These are phyloP conservation scores for Lachnellula arida DNA, from an alignment of 2,329 filamentous ascomycete genomes.

Conservation along the genomic window DNA sequence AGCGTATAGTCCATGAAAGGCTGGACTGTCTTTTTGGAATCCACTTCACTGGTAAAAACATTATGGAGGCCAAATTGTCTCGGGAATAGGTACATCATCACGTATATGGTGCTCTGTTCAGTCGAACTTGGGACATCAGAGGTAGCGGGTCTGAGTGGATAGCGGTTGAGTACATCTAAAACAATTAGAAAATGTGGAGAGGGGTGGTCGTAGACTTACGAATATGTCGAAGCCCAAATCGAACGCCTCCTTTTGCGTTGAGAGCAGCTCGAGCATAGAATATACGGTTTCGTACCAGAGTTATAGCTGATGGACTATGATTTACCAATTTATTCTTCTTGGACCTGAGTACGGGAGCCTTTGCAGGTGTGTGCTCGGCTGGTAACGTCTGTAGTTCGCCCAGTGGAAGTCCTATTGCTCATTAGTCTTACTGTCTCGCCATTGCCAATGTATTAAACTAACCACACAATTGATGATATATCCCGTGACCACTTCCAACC, in stretches of 20 bases:
- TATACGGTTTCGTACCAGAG: constrained; percentile 77
- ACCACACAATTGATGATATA: constrained; percentile 79
- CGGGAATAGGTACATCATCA: constrained; percentile 93
- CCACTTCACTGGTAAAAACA: constrained; percentile 71
- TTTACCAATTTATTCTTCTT: neutral
- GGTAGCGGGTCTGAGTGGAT: constrained; percentile 31
- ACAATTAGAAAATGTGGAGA: constrained; percentile 17
- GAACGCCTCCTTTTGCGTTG: constrained; percentile 61
- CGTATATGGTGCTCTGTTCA: constrained; percentile 57
- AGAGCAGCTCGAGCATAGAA: constrained; percentile 74
- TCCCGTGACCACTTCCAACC: constrained; percentile 54
- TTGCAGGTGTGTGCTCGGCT: neutral
- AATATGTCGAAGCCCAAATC: constrained; percentile 73
- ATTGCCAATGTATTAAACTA: constrained; percentile 23
- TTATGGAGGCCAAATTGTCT: constrained; percentile 87
- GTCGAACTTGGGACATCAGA: constrained; percentile 12
- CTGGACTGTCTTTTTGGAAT: constrained; percentile 63
- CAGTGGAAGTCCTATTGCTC: constrained; percentile 24
- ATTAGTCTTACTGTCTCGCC: constrained; percentile 10
- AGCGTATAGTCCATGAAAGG: constrained; percentile 79
- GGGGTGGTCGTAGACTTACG: constrained; percentile 51
- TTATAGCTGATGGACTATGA: constrained; percentile 52
- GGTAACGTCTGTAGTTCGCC: constrained; percentile 25
- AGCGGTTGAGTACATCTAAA: constrained; percentile 77
- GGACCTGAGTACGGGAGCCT: neutral